phyloP scores from a whole-genome alignment of 2,329 filamentous ascomycete species.

The Aspergillus chevalieri region DNA sequence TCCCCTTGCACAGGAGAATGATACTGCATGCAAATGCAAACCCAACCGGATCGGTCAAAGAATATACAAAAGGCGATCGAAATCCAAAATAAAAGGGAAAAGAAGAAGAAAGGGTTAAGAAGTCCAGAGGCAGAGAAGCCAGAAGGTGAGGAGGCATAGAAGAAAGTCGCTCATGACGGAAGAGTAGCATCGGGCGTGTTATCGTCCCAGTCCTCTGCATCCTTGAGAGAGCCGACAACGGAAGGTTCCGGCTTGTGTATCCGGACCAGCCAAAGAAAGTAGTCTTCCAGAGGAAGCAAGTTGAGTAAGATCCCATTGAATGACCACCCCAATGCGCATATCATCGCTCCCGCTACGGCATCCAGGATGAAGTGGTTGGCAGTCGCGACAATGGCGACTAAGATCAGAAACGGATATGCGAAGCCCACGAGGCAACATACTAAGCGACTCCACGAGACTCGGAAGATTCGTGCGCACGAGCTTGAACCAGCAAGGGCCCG shows the following conservation, averaged over 20 bases:
- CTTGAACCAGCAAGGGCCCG: conserved; percentile 29
- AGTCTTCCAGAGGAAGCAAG: conserved; percentile 60
- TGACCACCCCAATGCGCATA: conserved; percentile 60
- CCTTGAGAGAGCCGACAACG: conserved; percentile 8
- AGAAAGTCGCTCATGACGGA: conserved; percentile 4
- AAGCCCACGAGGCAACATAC: conserved; percentile 49
- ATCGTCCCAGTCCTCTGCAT: conserved; percentile 15
- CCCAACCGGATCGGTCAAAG: no score
- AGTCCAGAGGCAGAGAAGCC: no score
- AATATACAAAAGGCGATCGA: no score
- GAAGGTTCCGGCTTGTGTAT: conserved; percentile 56
- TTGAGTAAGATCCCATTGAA: conserved; percentile 54
- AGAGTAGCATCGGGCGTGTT: conserved; percentile 12
- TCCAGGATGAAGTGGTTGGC: conserved; percentile 69
- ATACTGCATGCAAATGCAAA: no score
- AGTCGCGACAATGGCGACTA: conserved; percentile 63
- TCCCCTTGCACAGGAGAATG: no score
- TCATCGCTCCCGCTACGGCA: conserved; percentile 60
- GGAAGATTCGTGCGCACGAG: conserved; percentile 28
- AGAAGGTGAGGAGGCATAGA: not conserved
- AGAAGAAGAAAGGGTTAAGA: not conserved
- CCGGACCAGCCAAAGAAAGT: conserved; percentile 56
- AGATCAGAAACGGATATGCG: conserved; percentile 59
- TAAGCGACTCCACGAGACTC: conserved; percentile 47
- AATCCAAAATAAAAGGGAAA: not conserved